Percentiles rank a stretch among this genome's conserved stretches.
Evolutionary conservation across 768 basidiomycete species (phyloP).

Genomic region (Inosperma sp.): DNA sequence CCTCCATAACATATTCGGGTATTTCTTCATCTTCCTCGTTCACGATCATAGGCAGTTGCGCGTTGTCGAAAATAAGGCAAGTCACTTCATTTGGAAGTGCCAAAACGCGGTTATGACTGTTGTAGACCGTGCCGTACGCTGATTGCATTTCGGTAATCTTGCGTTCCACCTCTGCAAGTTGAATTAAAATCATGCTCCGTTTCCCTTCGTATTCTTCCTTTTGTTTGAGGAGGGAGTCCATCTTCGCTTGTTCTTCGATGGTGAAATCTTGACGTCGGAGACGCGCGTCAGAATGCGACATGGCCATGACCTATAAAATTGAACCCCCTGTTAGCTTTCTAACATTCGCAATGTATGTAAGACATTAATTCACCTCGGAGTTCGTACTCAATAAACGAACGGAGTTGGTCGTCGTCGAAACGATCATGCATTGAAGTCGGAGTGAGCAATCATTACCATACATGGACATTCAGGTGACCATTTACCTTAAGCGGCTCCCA

Average conservation of each 20-base stretch:
- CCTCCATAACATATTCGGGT: too few relatives aligned
- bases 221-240: not conserved
- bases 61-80: slow-evolving; percentile 16
- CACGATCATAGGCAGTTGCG: not conserved
- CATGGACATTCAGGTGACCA: too few relatives aligned
- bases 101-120: slow-evolving; percentile 12
- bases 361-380: too few relatives aligned
- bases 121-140: slow-evolving; percentile 17
- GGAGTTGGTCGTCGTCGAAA: too few relatives aligned
- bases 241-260: not conserved
- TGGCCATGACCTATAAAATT: not conserved
- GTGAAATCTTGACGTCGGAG: not conserved
- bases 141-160: slow-evolving; percentile 14
- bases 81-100: slow-evolving; percentile 19
- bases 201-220: not conserved
- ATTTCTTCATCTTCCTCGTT: too few relatives aligned
- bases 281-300: not conserved
- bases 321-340: not conserved
- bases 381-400: too few relatives aligned
- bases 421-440: not conserved
- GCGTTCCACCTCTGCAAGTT: slow-evolving; percentile 3
- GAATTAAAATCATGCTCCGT: not conserved
- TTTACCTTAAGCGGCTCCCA: too few relatives aligned
- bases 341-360: not conserved
- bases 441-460: too few relatives aligned